phyloP scores from a whole-genome alignment of 2,329 filamentous ascomycete genomes.

The Fusarium papillatum region DNA sequence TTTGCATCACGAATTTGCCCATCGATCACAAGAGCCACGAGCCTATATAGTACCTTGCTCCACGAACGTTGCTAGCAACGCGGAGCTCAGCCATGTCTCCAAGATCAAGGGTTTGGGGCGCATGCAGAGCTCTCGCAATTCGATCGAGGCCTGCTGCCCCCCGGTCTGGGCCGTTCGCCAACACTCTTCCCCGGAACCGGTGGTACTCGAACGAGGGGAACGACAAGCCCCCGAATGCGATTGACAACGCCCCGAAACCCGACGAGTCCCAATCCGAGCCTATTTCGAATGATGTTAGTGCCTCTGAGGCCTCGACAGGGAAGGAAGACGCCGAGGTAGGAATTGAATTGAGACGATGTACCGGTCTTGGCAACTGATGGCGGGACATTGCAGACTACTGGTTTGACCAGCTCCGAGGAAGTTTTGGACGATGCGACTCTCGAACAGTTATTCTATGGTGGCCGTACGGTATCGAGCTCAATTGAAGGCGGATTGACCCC shows the following conservation, averaged over 20 bases:
- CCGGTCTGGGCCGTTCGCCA: constrained; percentile 39
- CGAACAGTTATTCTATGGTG: constrained; percentile 53
- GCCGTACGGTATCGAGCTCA: constrained; percentile 46
- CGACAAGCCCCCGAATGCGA: constrained; percentile 40
- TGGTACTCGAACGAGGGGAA: constrained; percentile 51
- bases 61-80: constrained; percentile 44
- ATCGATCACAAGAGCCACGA: constrained; percentile 41
- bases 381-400: constrained; percentile 27
- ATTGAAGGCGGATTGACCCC: constrained; percentile 52
- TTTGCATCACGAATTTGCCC: constrained; percentile 43
- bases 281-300: constrained; percentile 4
- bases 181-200: constrained; percentile 37
- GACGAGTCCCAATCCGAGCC: constrained; percentile 19
- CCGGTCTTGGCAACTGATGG: constrained; percentile 30
- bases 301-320: constrained; percentile 9
- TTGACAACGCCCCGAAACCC: constrained; percentile 28
- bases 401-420: constrained; percentile 22
- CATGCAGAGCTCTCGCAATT: constrained; percentile 50
- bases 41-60: constrained; percentile 38
- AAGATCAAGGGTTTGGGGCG: constrained; percentile 50
- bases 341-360: constrained; percentile 26
- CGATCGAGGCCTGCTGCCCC: constrained; percentile 44
- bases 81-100: constrained; percentile 51
- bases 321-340: constrained; percentile 38
- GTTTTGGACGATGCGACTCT: constrained; percentile 52